Conservation (phyloP, 1,284 basidiomycete species). For the Tetrapyrgos nigripes region DNA sequence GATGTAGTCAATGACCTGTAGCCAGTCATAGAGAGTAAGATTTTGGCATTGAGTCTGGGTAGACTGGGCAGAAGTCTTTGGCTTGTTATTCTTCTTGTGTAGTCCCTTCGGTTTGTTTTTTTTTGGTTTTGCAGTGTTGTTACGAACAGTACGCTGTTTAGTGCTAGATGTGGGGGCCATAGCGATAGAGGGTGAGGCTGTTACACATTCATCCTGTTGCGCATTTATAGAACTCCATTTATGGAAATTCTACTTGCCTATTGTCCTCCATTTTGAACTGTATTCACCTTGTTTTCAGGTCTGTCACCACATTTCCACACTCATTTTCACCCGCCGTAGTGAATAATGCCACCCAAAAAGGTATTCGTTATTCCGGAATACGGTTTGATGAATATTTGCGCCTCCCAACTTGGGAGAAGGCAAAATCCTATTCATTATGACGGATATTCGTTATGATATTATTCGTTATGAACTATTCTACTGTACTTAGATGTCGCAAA, state of each 20-base stretch:
- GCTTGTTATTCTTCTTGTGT: not conserved
- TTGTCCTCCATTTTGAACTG: too few relatives aligned
- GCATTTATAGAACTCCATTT: not conserved
- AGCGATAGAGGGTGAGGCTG: not conserved
- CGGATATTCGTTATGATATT: slow-evolving; percentile 11
- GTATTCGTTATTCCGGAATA: slow-evolving; percentile 13
- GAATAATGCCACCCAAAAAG: slow-evolving; percentile 1
- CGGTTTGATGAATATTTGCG: slow-evolving; percentile 10
- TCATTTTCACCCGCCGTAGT: not conserved
- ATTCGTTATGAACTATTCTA: slow-evolving; percentile 13
- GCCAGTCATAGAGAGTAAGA: slow-evolving; percentile 27
- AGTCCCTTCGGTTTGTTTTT: not conserved
- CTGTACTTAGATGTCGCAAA: too few relatives aligned
- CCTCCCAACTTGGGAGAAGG: slow-evolving; percentile 7
- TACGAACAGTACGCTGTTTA: not conserved
- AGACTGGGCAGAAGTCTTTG: not conserved
- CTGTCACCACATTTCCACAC: not conserved
- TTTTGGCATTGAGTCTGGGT: not conserved
- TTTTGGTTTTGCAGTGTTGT: not conserved
- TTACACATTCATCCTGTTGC: not conserved
- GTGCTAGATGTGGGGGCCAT: not conserved
- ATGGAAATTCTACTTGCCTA: not conserved
- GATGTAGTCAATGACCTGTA: slow-evolving; percentile 18
- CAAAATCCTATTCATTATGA: slow-evolving; percentile 8
- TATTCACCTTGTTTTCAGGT: not conserved